Evolutionary conservation across 179 eudicot species (phyloP).

Genomic region (Spergularia azorica): DNA sequence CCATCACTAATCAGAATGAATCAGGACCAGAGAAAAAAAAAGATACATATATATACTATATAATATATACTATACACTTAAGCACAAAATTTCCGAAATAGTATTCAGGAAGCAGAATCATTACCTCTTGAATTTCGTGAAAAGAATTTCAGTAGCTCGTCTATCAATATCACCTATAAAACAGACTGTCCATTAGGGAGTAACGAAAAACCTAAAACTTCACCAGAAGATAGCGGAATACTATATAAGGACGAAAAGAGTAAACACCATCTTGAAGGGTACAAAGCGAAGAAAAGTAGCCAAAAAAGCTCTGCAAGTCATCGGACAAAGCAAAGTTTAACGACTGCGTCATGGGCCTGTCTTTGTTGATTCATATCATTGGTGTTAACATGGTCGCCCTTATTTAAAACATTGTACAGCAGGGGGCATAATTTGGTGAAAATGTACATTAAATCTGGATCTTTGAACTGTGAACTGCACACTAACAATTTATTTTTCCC

Average conservation of each 20-base stretch:
- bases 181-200: neutral
- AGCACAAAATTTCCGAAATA: neutral
- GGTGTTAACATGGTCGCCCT: neutral
- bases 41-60: neutral
- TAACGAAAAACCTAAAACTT: neutral
- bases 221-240: too few relatives aligned
- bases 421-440: neutral
- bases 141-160: conserved; percentile 90
- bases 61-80: neutral
- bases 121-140: conserved; percentile 75
- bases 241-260: too few relatives aligned
- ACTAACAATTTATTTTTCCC: neutral
- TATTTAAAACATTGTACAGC: neutral
- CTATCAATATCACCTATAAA: conserved; percentile 83
- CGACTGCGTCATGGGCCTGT: neutral
- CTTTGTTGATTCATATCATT: neutral
- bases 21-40: neutral
- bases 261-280: neutral
- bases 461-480: neutral
- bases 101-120: neutral
- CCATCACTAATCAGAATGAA: neutral
- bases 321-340: neutral
- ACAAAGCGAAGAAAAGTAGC: neutral
- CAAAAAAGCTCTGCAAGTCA: neutral
- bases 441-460: neutral